Percentiles rank a stretch among this genome's conserved stretches.
phyloP scores from a whole-genome alignment of 2,329 filamentous ascomycete genomes.

The Xylariaceae sp. region DNA sequence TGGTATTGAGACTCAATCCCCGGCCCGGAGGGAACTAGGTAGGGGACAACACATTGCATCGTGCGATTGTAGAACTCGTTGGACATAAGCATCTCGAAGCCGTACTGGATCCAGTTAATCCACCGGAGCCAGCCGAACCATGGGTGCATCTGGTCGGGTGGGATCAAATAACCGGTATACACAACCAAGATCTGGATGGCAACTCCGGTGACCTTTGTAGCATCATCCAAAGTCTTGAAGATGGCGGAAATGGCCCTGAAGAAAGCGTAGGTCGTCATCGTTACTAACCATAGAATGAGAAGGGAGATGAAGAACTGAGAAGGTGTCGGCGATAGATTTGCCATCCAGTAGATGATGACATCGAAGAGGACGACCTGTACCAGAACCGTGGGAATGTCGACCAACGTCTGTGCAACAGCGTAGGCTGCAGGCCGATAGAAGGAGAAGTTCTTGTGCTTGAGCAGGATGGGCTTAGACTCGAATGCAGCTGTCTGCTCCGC shows the following conservation, averaged over 20 bases:
- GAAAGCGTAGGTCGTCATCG: conserved; percentile 51
- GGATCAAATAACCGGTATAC: conserved; percentile 44
- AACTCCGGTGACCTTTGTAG: conserved; percentile 25
- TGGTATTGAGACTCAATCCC: conserved; percentile 47
- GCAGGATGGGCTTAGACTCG: conserved; percentile 57
- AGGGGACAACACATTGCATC: conserved; percentile 50
- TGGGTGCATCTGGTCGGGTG: conserved; percentile 48
- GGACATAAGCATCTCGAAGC: conserved; percentile 57
- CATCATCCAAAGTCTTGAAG: conserved; percentile 45
- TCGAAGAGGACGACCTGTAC: conserved; percentile 56
- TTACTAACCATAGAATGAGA: conserved; percentile 48
- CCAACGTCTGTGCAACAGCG: conserved; percentile 33
- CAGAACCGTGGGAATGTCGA: conserved; percentile 50
- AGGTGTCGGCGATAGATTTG: conserved; percentile 48
- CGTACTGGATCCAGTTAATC: conserved; percentile 61
- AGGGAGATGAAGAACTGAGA: conserved; percentile 60
- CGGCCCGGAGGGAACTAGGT: conserved; percentile 48
- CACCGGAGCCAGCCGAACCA: conserved; percentile 53
- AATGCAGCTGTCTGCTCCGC: conserved; percentile 60
- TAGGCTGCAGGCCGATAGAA: conserved; percentile 62
- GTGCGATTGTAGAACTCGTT: conserved; percentile 57
- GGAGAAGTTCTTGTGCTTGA: conserved; percentile 67
- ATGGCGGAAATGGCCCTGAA: conserved; percentile 45
- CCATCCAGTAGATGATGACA: conserved; percentile 58
- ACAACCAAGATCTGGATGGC: conserved; percentile 24